These are phyloP conservation scores for Trichophyton rubrum DNA, from an alignment of 2,329 filamentous ascomycete species.

Conservation along the genomic window DNA sequence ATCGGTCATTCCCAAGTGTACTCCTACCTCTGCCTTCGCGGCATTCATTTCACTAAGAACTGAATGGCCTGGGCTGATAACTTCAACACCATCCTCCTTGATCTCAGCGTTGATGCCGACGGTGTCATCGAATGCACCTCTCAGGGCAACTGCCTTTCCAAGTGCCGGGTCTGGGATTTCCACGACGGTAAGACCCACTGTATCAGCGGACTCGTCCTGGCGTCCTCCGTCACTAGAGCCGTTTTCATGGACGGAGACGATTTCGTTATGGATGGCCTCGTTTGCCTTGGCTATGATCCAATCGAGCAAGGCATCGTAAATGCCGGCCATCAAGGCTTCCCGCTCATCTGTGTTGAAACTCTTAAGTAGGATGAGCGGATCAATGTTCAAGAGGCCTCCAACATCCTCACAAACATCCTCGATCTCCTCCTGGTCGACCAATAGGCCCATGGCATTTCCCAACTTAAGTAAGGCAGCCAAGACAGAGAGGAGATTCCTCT, in stretches of 20 bases:
- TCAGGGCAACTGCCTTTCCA: constrained; percentile 78
- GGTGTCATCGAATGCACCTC: constrained; percentile 84
- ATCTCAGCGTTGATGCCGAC: constrained; percentile 92
- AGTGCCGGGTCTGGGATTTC: constrained; percentile 70
- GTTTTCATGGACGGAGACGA: constrained; percentile 52
- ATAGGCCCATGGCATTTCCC: constrained; percentile 76
- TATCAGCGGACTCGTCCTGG: constrained; percentile 63
- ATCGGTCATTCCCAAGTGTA: constrained; percentile 63
- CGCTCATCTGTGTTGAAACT: constrained; percentile 78
- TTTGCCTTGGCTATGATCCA: constrained; percentile 90
- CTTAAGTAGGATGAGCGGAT: constrained; percentile 65
- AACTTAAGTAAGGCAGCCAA: constrained; percentile 81
- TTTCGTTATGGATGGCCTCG: constrained; percentile 63
- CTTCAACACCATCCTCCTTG: constrained; percentile 85
- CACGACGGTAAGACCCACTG: constrained; percentile 76
- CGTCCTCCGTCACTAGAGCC: constrained; percentile 54
- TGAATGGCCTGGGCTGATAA: constrained; percentile 61
- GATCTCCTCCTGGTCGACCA: constrained; percentile 69
- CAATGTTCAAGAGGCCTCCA: constrained; percentile 69
- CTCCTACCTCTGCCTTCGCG: constrained; percentile 62
- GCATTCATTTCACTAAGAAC: constrained; percentile 78
- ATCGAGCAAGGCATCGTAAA: constrained; percentile 90
- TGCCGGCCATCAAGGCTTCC: constrained; percentile 64
- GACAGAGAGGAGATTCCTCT: constrained; percentile 72
- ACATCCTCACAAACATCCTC: constrained; percentile 86